phyloP scores from a whole-genome alignment of 2,329 filamentous ascomycete species.

The Fusarium mangiferae region DNA sequence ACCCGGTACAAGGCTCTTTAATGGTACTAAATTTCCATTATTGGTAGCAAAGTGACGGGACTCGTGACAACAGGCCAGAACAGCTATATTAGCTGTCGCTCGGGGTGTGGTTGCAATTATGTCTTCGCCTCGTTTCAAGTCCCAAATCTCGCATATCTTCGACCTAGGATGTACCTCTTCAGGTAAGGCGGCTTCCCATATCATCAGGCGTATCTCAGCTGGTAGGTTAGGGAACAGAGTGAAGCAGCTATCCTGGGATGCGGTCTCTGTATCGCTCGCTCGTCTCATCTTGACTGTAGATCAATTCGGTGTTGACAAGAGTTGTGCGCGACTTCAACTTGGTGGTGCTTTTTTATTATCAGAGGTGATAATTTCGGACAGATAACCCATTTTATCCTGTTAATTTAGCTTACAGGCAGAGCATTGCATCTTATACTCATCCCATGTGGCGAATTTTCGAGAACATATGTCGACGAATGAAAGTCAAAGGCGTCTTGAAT shows the following conservation, averaged over 20 bases:
- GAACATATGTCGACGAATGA: background rate
- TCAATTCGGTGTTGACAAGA: no score
- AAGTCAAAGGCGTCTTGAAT: background rate
- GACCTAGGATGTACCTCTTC: background rate
- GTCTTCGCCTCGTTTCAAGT: background rate
- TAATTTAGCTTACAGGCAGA: no score
- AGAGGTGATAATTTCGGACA: no score
- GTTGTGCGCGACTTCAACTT: no score
- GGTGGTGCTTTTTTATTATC: background rate
- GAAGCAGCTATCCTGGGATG: background rate
- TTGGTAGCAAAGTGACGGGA: background rate
- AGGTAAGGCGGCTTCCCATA: slow-evolving; percentile 4
- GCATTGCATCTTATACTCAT: background rate
- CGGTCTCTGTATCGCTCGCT: no score
- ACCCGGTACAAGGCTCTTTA: background rate
- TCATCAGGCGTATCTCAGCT: background rate
- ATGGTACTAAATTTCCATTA: background rate
- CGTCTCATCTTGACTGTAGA: background rate
- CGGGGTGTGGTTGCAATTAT: background rate
- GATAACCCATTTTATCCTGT: background rate
- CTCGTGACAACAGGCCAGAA: background rate
- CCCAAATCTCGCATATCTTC: background rate
- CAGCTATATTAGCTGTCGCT: background rate
- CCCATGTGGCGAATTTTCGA: no score
- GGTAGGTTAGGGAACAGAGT: background rate